Conservation (phyloP, 2,329 filamentous ascomycete species). For the Pseudomassariella vexata region DNA sequence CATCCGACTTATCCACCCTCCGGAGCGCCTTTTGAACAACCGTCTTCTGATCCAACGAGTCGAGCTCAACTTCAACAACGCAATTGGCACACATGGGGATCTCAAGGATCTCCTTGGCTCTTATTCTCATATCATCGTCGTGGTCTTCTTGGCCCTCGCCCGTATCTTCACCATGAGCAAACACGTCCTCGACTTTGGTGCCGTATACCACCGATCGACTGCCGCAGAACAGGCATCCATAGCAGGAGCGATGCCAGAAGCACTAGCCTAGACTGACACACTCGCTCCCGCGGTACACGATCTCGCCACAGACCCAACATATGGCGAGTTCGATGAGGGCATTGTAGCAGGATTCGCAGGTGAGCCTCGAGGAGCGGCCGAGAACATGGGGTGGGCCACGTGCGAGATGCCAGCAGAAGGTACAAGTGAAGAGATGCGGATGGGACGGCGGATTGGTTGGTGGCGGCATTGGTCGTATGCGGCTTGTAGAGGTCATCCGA, state of each 20-base stretch:
- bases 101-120: conserved; percentile 35
- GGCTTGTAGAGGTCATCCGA: too few species aligned
- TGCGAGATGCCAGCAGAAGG: conserved; percentile 45
- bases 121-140: conserved; percentile 6
- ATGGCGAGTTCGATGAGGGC: conserved; percentile 47
- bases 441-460: not conserved
- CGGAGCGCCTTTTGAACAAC: conserved; percentile 36
- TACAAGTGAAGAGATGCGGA: conserved; percentile 40
- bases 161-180: conserved; percentile 15
- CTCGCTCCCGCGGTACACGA: conserved; percentile 46
- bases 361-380: conserved; percentile 40
- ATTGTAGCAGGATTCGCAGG: conserved; percentile 41
- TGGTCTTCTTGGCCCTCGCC: conserved; percentile 2
- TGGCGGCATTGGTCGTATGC: conserved; percentile 4
- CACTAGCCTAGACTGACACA: conserved; percentile 55
- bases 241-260: conserved; percentile 53
- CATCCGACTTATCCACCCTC: conserved; percentile 37
- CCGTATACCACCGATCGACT: conserved; percentile 30
- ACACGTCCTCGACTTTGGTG: conserved; percentile 28
- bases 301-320: conserved; percentile 52
- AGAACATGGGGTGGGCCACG: conserved; percentile 32
- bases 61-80: conserved; percentile 32
- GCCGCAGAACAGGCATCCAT: conserved; percentile 50
- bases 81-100: conserved; percentile 46
- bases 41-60: conserved; percentile 21